These are phyloP conservation scores for Phragmites australis DNA, from an alignment of 176 grass and related monocot species.

Conservation along the genomic window DNA sequence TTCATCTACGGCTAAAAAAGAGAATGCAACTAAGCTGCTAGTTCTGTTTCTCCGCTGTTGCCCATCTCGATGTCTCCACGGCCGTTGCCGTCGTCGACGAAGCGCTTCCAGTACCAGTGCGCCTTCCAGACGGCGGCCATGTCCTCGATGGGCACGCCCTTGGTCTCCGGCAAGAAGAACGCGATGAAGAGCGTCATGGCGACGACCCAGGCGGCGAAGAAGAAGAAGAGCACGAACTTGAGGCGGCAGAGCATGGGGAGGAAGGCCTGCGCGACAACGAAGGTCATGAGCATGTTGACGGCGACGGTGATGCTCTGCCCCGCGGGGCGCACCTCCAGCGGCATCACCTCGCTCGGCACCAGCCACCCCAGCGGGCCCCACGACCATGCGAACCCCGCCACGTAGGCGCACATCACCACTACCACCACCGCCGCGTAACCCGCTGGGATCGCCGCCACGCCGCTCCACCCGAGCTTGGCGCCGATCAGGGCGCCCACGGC, in stretches of 20 bases:
- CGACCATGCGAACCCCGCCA: conserved; percentile 70
- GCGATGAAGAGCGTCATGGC: conserved; percentile 60
- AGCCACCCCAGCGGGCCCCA: conserved; percentile 83
- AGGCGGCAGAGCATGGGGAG: conserved; percentile 62
- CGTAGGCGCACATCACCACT: conserved; percentile 50
- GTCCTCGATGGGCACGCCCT: conserved; percentile 62
- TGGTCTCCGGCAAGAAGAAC: conserved; percentile 61
- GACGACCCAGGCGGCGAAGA: conserved; percentile 57
- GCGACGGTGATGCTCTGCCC: conserved; percentile 76
- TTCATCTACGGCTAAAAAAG: too few relatives aligned
- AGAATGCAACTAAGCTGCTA: background rate
- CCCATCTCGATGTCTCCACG: conserved; percentile 44
- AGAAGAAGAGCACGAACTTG: conserved; percentile 70
- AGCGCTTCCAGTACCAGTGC: conserved; percentile 67
- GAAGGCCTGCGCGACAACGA: conserved; percentile 57
- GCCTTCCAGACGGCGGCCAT: conserved; percentile 58
- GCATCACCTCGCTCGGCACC: conserved; percentile 73
- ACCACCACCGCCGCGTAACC: background rate
- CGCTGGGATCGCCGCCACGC: background rate
- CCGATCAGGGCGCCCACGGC: background rate
- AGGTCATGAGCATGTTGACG: conserved; percentile 78
- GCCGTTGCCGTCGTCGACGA: conserved; percentile 34
- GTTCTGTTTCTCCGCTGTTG: background rate
- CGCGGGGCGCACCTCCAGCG: conserved; percentile 64
- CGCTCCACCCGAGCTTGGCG: conserved; percentile 7